A percentile compares a stretch with the other conserved stretches of the same genome.
phyloP scores from a whole-genome alignment of 306 rosid species.

The Prunus salicina region DNA sequence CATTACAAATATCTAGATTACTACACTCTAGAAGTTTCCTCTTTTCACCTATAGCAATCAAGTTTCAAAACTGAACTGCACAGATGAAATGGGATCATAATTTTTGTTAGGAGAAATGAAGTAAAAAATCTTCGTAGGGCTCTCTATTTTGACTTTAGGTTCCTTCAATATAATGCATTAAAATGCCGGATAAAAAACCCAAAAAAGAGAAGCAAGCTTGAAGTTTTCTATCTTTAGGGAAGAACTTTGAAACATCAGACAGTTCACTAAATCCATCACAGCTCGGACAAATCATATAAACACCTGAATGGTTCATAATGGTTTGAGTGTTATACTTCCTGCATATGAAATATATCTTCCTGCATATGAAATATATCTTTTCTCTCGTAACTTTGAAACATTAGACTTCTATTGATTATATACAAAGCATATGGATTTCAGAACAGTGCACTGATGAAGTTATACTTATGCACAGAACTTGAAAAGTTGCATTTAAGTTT shows the following conservation, averaged over 20 bases:
- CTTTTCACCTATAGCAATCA: neutral
- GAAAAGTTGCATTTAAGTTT: neutral
- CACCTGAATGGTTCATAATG: neutral
- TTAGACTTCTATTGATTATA: neutral
- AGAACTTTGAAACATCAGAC: neutral
- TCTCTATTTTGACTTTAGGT: neutral
- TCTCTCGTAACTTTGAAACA: neutral
- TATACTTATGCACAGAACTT: neutral
- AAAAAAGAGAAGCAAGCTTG: neutral
- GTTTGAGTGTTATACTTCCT: neutral
- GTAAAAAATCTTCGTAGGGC: neutral
- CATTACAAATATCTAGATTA: constrained; percentile 1
- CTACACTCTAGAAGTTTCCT: neutral
- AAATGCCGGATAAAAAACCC: neutral
- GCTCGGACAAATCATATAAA: neutral
- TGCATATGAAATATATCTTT: neutral
- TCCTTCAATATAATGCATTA: neutral
- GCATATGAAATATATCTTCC: neutral
- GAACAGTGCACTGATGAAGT: neutral
- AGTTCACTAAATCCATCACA: neutral
- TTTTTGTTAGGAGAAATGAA: neutral
- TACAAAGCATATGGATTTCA: neutral
- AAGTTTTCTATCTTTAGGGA: neutral
- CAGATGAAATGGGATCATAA: neutral
- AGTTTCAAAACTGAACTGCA: neutral